phyloP scores from a whole-genome alignment of 2,329 filamentous ascomycete genomes.

The Ophiocordyceps camponoti-floridani region DNA sequence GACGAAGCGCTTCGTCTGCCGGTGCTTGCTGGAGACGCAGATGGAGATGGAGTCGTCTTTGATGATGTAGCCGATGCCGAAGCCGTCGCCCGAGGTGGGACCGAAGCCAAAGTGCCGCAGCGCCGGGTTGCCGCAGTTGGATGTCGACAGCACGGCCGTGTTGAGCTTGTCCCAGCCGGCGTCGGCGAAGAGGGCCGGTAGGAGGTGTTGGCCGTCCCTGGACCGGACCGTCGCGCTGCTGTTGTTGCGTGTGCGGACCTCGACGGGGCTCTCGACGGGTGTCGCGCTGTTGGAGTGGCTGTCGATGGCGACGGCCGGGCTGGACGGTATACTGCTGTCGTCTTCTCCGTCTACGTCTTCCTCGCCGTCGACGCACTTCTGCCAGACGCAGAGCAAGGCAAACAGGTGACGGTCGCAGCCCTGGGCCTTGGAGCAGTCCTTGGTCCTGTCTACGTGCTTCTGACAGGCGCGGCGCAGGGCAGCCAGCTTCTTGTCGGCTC shows the following conservation, averaged over 20 bases:
- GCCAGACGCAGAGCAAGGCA: conserved; percentile 88
- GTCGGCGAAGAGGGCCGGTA: conserved; percentile 76
- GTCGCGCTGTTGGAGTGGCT: too few relatives aligned
- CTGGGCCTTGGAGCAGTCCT: conserved; percentile 72
- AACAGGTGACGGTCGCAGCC: conserved; percentile 90
- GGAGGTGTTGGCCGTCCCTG: conserved; percentile 24
- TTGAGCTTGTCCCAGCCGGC: conserved; percentile 88
- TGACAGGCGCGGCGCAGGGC: conserved; percentile 69
- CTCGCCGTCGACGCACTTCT: conserved; percentile 69
- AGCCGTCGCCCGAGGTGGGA: conserved; percentile 81
- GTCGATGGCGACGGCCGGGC: conserved; percentile 36
- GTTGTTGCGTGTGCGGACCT: conserved; percentile 32
- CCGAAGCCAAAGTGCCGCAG: conserved; percentile 94
- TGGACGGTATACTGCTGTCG: conserved; percentile 46
- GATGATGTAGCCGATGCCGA: conserved; percentile 98
- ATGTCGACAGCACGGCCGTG: conserved; percentile 84
- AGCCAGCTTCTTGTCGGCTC: conserved; percentile 67
- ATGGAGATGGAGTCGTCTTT: conserved; percentile 65
- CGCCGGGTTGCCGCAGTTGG: conserved; percentile 95
- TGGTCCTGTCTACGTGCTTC: conserved; percentile 64
- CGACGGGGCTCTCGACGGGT: too few relatives aligned
- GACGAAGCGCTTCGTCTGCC: conserved; percentile 80
- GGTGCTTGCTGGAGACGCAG: conserved; percentile 82
- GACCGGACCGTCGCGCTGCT: conserved; percentile 29
- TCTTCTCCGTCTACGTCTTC: conserved; percentile 32